These are phyloP conservation scores for Tephrocybe sp. DNA, from an alignment of 768 basidiomycete genomes.

Conservation along the genomic window DNA sequence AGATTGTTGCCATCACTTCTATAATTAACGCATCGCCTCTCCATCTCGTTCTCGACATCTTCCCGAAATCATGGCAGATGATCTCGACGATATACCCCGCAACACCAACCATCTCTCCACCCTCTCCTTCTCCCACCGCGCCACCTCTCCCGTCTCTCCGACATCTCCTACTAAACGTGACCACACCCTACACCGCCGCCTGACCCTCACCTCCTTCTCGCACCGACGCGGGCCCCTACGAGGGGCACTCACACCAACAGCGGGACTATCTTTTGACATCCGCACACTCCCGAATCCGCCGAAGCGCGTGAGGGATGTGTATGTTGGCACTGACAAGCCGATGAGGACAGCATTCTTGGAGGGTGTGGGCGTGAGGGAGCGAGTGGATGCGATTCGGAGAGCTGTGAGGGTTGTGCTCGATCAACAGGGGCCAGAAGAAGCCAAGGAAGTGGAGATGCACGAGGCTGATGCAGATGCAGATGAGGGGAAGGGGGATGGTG, in stretches of 20 bases:
- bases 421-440: background rate
- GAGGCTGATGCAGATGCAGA: background rate
- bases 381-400: background rate
- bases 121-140: too few relatives aligned
- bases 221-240: constrained; percentile 13
- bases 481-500: background rate
- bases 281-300: constrained; percentile 11
- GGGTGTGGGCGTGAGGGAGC: background rate
- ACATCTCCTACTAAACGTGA: background rate
- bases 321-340: constrained; percentile 1
- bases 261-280: constrained; percentile 12
- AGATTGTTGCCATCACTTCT: background rate
- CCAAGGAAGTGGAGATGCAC: background rate
- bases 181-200: background rate
- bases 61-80: background rate
- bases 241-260: background rate
- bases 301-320: background rate
- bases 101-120: background rate
- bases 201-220: constrained; percentile 5
- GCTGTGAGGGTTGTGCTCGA: background rate
- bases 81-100: background rate
- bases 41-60: background rate
- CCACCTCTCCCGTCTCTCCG: background rate
- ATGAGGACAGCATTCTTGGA: constrained; percentile 1
- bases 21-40: background rate